Percentiles rank a stretch among this genome's conserved stretches.
Evolutionary conservation across 495 filamentous ascomycete genomes (phyloP).

Genomic region (Polyplosphaeria fusca): DNA sequence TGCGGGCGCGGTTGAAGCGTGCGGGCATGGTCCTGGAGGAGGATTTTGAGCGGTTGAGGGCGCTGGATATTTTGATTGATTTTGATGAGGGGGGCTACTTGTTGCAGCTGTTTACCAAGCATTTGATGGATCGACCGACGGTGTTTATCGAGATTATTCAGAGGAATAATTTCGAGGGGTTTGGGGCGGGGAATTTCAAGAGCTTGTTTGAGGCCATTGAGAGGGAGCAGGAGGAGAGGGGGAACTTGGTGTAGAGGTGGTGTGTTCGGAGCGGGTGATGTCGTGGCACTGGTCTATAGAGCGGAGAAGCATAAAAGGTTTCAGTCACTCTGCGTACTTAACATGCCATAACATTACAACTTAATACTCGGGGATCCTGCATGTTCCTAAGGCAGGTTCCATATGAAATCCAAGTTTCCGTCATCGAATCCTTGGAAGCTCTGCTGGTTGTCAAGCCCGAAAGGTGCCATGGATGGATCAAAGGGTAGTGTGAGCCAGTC

Average conservation of each 20-base stretch:
- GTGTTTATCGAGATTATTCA: constrained; percentile 96
- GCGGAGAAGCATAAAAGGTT: too few species aligned
- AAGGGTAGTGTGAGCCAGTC: constrained; percentile 54
- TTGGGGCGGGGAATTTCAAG: constrained; percentile 94
- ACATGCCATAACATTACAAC: too few species aligned
- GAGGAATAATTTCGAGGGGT: constrained; percentile 78
- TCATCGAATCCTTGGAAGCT: constrained; percentile 53
- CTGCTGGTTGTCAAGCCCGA: constrained; percentile 46
- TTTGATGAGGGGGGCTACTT: constrained; percentile 88
- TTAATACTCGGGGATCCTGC: too few species aligned
- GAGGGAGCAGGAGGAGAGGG: constrained; percentile 76
- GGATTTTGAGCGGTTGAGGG: constrained; percentile 68
- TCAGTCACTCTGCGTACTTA: too few species aligned
- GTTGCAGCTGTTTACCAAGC: constrained; percentile 69
- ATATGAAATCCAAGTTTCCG: constrained; percentile 50
- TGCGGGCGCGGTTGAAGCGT: constrained; percentile 62
- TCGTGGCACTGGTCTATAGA: too few species aligned
- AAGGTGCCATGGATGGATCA: constrained; percentile 55
- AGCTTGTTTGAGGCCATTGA: constrained; percentile 90
- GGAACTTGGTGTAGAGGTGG: constrained; percentile 67
- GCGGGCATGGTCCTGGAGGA: constrained; percentile 59
- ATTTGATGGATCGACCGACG: constrained; percentile 85
- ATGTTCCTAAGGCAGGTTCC: constrained; percentile 39
- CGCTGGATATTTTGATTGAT: constrained; percentile 80
- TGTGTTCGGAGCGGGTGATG: too few species aligned